Conservation (phyloP, 768 basidiomycete genomes). For the Nevesoporus exiguus region DNA sequence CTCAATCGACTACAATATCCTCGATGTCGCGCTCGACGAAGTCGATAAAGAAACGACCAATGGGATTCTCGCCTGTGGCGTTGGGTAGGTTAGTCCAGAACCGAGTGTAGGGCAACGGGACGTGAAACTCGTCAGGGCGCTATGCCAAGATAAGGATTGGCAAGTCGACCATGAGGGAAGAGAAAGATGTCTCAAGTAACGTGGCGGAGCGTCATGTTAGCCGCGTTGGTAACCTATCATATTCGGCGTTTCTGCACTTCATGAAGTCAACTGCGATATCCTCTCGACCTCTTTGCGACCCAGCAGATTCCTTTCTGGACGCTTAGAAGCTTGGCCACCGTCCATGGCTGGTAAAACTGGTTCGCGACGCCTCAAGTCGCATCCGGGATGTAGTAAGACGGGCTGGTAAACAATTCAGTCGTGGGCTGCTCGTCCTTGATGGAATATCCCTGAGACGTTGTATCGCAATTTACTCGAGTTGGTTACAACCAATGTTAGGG, state of each 20-base stretch:
- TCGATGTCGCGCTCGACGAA: constrained; percentile 55
- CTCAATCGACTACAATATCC: constrained; percentile 56
- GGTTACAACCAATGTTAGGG: too few relatives aligned
- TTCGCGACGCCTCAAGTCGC: too few relatives aligned
- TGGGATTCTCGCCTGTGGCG: constrained; percentile 43
- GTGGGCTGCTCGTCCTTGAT: too few relatives aligned
- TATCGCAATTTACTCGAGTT: too few relatives aligned
- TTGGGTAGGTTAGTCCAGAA: constrained; percentile 49
- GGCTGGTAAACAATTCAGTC: too few relatives aligned
- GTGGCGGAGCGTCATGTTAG: constrained; percentile 66
- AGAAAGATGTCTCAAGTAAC: constrained; percentile 50
- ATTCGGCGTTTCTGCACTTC: constrained; percentile 44
- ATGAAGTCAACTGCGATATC: constrained; percentile 55
- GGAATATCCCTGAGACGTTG: too few relatives aligned
- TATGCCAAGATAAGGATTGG: too few relatives aligned
- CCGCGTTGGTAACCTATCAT: constrained; percentile 34
- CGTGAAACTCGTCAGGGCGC: too few relatives aligned
- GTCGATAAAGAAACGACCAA: constrained; percentile 76
- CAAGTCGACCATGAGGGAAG: not conserved
- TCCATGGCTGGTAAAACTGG: too few relatives aligned
- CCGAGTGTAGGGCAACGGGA: constrained; percentile 51
- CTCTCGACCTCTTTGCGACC: constrained; percentile 47
- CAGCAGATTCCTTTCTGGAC: constrained; percentile 26
- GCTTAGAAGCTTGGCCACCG: constrained; percentile 28
- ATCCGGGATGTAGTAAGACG: too few relatives aligned